Percentiles rank a stretch among this genome's conserved stretches.
Conservation (phyloP, 1,139 yeast species). For the Blastobotrys serpentis region DNA sequence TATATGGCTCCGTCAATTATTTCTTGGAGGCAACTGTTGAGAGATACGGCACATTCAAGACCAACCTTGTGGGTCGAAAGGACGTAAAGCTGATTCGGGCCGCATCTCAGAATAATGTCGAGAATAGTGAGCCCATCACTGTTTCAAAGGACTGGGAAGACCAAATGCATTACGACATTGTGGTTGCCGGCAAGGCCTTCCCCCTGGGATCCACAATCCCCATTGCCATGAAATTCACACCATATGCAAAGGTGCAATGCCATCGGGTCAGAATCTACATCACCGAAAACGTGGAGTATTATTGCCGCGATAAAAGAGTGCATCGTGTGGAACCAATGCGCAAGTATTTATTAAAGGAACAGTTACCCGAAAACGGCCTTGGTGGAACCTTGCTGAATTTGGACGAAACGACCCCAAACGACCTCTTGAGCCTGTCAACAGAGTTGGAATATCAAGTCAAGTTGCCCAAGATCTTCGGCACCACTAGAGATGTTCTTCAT, state of each 20-base stretch:
- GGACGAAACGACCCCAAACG: constrained; percentile 37
- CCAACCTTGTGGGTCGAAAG: constrained; percentile 62
- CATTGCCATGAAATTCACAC: constrained; percentile 76
- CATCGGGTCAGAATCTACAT: constrained; percentile 83
- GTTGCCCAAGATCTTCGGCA: constrained; percentile 56
- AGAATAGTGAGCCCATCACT: constrained; percentile 90
- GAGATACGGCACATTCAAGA: constrained; percentile 81
- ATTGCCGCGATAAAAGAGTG: constrained; percentile 78
- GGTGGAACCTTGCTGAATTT: constrained; percentile 41
- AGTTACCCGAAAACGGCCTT: constrained; percentile 58
- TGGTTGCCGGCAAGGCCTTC: constrained; percentile 82
- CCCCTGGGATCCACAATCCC: constrained; percentile 83
- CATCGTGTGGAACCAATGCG: constrained; percentile 89
- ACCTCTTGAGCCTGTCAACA: constrained; percentile 46
- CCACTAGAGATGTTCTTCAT: constrained; percentile 49
- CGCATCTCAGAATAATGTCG: constrained; percentile 74
- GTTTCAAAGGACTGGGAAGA: constrained; percentile 93
- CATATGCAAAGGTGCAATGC: constrained; percentile 80
- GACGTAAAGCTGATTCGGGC: constrained; percentile 71
- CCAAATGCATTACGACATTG: constrained; percentile 82
- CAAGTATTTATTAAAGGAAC: constrained; percentile 77
- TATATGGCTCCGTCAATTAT: constrained; percentile 79
- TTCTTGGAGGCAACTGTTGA: constrained; percentile 65
- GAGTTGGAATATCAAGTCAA: constrained; percentile 83
- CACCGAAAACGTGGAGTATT: constrained; percentile 88